A percentile compares a stretch with the other conserved stretches of the same genome.
These are phyloP conservation scores for Ilex aquifolium DNA, from an alignment of 257 asterid species.

Conservation along the genomic window DNA sequence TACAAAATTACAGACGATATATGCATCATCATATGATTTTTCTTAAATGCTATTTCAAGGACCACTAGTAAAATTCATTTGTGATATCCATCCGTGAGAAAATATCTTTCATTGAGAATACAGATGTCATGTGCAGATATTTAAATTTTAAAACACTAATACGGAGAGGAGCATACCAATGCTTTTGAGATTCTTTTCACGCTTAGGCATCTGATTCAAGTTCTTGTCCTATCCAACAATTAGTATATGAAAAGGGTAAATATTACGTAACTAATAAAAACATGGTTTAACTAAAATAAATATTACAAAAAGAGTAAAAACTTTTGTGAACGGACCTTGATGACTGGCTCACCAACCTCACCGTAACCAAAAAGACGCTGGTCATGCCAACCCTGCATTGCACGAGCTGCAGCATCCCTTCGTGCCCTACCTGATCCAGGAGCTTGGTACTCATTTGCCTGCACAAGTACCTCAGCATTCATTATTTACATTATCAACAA, in stretches of 20 bases:
- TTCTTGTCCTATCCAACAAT: slow-evolving; percentile 62
- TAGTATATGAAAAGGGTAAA: slow-evolving; percentile 1
- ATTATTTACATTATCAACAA: too few species aligned
- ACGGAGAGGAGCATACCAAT: slow-evolving; percentile 46
- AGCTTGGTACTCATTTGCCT: slow-evolving; percentile 75
- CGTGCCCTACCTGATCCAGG: slow-evolving; percentile 80
- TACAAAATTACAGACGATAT: too few species aligned
- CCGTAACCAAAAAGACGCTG: slow-evolving; percentile 57
- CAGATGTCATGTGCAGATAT: background rate
- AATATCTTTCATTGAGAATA: too few species aligned
- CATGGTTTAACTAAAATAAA: background rate
- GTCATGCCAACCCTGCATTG: slow-evolving; percentile 95
- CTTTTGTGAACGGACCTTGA: slow-evolving; percentile 36
- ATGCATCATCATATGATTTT: too few species aligned
- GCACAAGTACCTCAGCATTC: background rate
- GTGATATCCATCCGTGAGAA: background rate
- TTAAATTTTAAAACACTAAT: slow-evolving; percentile 8
- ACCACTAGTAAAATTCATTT: background rate
- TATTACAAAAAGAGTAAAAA: background rate
- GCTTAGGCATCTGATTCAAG: slow-evolving; percentile 51
- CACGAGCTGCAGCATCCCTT: slow-evolving; percentile 94
- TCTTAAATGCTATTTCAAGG: background rate
- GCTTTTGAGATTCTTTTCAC: slow-evolving; percentile 79
- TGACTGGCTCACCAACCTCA: slow-evolving; percentile 55
- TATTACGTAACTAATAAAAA: background rate